A percentile compares a stretch with the other conserved stretches of the same genome.
Evolutionary conservation across 2,329 filamentous ascomycete species (phyloP).

Genomic region (Phaeosphaeriaceae sp.): DNA sequence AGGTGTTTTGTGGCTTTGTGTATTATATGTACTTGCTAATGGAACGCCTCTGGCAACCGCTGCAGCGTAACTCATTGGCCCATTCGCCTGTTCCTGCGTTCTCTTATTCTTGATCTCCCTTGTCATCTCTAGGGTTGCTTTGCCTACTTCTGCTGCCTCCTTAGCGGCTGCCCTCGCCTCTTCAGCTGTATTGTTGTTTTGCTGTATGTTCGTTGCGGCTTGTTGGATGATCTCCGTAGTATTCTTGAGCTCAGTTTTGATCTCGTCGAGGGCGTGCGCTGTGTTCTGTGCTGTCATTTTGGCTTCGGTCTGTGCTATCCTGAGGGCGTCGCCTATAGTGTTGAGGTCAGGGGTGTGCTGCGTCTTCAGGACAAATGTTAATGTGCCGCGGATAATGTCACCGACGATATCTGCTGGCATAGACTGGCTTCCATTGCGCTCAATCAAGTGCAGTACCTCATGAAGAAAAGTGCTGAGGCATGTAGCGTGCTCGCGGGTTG

Average conservation of each 20-base stretch:
- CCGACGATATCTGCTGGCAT: too few relatives aligned
- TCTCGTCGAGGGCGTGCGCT: slow-evolving; percentile 10
- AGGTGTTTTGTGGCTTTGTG: slow-evolving; percentile 15
- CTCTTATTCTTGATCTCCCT: slow-evolving; percentile 13
- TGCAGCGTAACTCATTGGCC: slow-evolving; percentile 14
- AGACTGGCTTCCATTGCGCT: too few relatives aligned
- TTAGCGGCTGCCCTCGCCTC: slow-evolving; percentile 18
- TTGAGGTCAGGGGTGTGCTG: too few relatives aligned
- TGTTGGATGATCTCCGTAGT: slow-evolving; percentile 8
- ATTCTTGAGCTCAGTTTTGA: slow-evolving; percentile 12
- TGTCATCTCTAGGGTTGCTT: slow-evolving; percentile 11
- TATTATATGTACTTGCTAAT: slow-evolving; percentile 22
- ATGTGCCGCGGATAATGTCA: too few relatives aligned
- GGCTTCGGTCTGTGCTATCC: slow-evolving; percentile 18
- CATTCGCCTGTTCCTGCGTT: slow-evolving; percentile 8
- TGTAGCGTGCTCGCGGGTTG: too few relatives aligned
- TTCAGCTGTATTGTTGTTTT: slow-evolving; percentile 15
- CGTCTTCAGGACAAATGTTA: too few relatives aligned
- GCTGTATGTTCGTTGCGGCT: slow-evolving; percentile 11
- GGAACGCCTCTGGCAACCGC: slow-evolving; percentile 8
- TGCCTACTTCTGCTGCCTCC: slow-evolving; percentile 17
- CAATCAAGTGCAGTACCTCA: too few relatives aligned
- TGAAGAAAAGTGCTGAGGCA: too few relatives aligned
- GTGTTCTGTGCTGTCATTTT: slow-evolving; percentile 10
- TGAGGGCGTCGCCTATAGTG: slow-evolving; percentile 15